Conservation (phyloP, 1,284 basidiomycete genomes). For the Fomitopsis betulina region DNA sequence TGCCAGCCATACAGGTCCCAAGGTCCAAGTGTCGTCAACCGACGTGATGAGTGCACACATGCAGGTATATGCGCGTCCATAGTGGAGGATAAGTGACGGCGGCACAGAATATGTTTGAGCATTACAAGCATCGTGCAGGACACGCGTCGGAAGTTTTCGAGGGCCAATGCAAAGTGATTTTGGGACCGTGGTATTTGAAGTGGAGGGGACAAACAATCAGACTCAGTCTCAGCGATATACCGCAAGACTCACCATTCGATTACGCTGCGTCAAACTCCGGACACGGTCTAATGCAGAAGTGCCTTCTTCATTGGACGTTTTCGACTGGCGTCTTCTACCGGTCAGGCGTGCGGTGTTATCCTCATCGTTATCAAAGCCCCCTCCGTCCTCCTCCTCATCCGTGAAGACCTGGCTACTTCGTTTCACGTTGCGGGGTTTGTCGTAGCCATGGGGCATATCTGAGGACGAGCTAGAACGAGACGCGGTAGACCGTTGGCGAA, state of each 20-base stretch:
- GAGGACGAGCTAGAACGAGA: conserved; percentile 23
- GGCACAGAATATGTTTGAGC: neutral
- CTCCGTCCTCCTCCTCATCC: conserved; percentile 38
- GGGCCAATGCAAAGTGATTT: neutral
- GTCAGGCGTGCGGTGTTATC: conserved; percentile 61
- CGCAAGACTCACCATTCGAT: conserved; percentile 51
- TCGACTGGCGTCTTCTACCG: conserved; percentile 33
- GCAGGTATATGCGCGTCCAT: neutral
- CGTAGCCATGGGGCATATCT: conserved; percentile 32
- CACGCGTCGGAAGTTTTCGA: neutral
- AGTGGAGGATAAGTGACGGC: neutral
- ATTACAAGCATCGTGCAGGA: neutral
- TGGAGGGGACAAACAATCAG: neutral
- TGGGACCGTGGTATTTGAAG: neutral
- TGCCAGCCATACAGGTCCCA: neutral
- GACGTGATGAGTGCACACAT: neutral
- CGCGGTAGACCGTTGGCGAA: conserved; percentile 33
- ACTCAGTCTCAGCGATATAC: neutral
- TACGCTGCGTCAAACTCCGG: conserved; percentile 63
- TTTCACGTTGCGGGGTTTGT: conserved; percentile 19
- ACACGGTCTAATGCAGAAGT: conserved; percentile 58
- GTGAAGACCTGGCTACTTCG: conserved; percentile 24
- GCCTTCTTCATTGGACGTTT: conserved; percentile 43
- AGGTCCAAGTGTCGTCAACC: neutral
- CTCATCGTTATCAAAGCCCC: conserved; percentile 40